Percentiles rank a stretch among this genome's conserved stretches.
phyloP scores from a whole-genome alignment of 2,329 filamentous ascomycete species.

The Lasiodiplodia hormozganensis region DNA sequence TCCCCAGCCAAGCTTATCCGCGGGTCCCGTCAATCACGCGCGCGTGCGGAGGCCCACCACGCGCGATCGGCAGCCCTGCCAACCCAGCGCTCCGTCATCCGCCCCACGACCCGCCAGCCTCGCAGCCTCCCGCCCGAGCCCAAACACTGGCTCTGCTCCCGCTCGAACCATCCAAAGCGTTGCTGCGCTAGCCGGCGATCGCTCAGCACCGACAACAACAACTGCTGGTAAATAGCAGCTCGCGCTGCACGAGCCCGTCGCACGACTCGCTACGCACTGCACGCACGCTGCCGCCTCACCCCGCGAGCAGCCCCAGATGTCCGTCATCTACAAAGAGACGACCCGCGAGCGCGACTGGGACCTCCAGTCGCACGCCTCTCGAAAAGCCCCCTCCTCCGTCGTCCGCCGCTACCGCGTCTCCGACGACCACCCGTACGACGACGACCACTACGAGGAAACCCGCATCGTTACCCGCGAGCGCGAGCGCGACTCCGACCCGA shows the following conservation, averaged over 20 bases:
- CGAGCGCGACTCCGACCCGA: slow-evolving; percentile 33
- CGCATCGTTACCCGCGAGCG: slow-evolving; percentile 51
- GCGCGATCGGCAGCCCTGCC: slow-evolving; percentile 20
- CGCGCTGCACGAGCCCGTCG: slow-evolving; percentile 22
- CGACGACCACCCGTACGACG: slow-evolving; percentile 54
- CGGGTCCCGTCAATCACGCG: slow-evolving; percentile 24
- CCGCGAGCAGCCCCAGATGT: slow-evolving; percentile 42
- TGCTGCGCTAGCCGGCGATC: slow-evolving; percentile 9
- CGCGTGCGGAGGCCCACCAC: slow-evolving; percentile 24
- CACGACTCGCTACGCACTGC: slow-evolving; percentile 26
- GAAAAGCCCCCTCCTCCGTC: slow-evolving; percentile 56
- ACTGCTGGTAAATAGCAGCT: slow-evolving; percentile 9
- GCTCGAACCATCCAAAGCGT: slow-evolving; percentile 9
- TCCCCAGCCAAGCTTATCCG: slow-evolving; percentile 18
- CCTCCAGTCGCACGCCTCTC: slow-evolving; percentile 38
- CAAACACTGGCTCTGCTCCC: slow-evolving; percentile 18
- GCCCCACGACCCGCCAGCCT: background rate
- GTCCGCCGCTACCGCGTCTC: slow-evolving; percentile 67
- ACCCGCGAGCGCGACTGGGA: slow-evolving; percentile 54
- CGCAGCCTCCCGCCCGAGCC: slow-evolving; percentile 7
- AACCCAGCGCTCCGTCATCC: slow-evolving; percentile 21
- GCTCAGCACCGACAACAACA: background rate
- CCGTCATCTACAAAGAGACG: slow-evolving; percentile 53
- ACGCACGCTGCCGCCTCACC: slow-evolving; percentile 24
- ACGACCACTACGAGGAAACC: slow-evolving; percentile 54